Conservation (phyloP, 768 basidiomycete genomes). For the Trichaptum fuscoviolaceum region DNA sequence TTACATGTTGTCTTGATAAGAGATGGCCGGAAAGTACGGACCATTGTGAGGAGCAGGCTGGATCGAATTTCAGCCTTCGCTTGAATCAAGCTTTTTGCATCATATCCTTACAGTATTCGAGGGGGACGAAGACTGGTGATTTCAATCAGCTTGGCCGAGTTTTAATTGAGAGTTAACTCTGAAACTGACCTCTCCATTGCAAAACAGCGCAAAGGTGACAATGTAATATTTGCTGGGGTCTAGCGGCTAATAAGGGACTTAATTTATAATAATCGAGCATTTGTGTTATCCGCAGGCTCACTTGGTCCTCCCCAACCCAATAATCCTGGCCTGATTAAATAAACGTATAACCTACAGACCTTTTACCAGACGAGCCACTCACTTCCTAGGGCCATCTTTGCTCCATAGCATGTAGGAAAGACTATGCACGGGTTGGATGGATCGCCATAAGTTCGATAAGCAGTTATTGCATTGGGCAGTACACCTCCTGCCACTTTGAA, state of each 20-base stretch:
- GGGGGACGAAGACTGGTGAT: constrained; percentile 51
- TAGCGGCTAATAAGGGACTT: constrained; percentile 31
- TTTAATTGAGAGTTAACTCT: not conserved
- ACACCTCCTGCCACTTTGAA: constrained; percentile 47
- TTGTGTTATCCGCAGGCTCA: constrained; percentile 13
- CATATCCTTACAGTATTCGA: constrained; percentile 48
- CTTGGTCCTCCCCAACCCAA: constrained; percentile 48
- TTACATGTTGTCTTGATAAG: constrained; percentile 57
- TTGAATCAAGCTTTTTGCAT: not conserved
- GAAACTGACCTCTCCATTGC: constrained; percentile 47
- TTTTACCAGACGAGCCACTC: constrained; percentile 16
- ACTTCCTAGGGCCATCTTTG: constrained; percentile 39
- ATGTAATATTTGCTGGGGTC: constrained; percentile 48
- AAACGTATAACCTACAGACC: not conserved
- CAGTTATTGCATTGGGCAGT: constrained; percentile 51
- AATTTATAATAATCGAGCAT: not conserved
- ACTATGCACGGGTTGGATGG: constrained; percentile 50
- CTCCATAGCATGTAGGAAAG: constrained; percentile 54
- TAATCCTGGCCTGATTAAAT: constrained; percentile 37
- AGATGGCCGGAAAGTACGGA: constrained; percentile 51
- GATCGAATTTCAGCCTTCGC: not conserved
- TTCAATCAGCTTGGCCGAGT: not conserved
- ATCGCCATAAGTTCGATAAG: constrained; percentile 51
- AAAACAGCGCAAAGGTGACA: constrained; percentile 53
- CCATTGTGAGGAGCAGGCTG: constrained; percentile 53